Conservation (phyloP, 2,329 filamentous ascomycete species). For the Pseudocercospora musae region DNA sequence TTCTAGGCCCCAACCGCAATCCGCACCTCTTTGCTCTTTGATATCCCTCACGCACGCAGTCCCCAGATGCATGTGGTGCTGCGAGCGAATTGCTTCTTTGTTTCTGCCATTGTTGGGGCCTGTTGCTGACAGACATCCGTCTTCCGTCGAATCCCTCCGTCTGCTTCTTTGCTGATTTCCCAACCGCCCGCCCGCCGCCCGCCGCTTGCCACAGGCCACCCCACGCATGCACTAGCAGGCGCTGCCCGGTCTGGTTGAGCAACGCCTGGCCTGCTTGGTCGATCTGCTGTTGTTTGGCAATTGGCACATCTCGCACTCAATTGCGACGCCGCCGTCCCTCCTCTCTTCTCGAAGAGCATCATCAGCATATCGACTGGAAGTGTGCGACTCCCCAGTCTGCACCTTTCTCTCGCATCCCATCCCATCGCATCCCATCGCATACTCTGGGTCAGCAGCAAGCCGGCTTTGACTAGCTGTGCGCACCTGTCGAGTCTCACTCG, state of each 20-base stretch:
- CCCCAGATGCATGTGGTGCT: background rate
- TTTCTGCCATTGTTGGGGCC: background rate
- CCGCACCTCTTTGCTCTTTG: background rate
- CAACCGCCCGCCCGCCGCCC: too few species aligned
- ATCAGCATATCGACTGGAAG: background rate
- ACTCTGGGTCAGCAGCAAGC: too few species aligned
- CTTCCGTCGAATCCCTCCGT: background rate
- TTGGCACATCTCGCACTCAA: background rate
- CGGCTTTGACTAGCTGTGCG: slow-evolving; percentile 41
- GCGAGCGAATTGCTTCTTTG: background rate
- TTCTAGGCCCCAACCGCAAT: background rate
- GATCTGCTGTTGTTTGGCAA: background rate
- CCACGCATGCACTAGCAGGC: background rate
- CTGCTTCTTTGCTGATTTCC: background rate
- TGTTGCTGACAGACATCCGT: too few species aligned
- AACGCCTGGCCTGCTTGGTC: background rate
- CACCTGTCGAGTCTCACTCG: slow-evolving; percentile 24
- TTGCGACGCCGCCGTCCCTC: background rate
- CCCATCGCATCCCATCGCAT: background rate
- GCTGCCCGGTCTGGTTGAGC: slow-evolving; percentile 2
- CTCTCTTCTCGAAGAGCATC: background rate
- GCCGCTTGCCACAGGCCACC: background rate
- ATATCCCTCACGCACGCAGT: background rate
- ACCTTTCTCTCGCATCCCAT: slow-evolving; percentile 4
- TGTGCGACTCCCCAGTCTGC: slow-evolving; percentile 5